Conservation (phyloP, 176 grass and related monocot species). For the Eragrostis curvula region DNA sequence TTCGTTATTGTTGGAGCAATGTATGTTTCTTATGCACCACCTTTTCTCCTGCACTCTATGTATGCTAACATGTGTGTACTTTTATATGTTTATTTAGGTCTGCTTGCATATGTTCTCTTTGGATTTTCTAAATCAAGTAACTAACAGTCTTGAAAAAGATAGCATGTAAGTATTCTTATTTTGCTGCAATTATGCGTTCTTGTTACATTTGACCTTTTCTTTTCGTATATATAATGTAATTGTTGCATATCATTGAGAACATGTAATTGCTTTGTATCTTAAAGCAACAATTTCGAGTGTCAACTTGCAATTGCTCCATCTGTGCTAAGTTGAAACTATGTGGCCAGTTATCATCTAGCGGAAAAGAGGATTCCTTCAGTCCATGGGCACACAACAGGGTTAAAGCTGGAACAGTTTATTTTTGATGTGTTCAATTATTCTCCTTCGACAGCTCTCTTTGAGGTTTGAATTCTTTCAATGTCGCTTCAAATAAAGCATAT, state of each 20-base stretch:
- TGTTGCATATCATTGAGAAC: not conserved
- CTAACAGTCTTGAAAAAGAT: constrained; percentile 87
- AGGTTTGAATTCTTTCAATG: constrained; percentile 49
- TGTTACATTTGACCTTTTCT: constrained; percentile 25
- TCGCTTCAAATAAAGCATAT: constrained; percentile 24
- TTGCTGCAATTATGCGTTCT: constrained; percentile 22
- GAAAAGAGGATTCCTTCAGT: constrained; percentile 92
- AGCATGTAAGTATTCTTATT: constrained; percentile 69
- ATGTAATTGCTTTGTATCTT: constrained; percentile 15
- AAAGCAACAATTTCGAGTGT: constrained; percentile 15
- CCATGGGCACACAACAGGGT: constrained; percentile 70
- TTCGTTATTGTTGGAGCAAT: constrained; percentile 90
- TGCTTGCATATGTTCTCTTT: constrained; percentile 94
- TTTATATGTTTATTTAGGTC: constrained; percentile 54
- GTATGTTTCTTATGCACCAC: constrained; percentile 42
- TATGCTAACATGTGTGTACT: not conserved
- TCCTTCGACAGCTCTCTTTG: constrained; percentile 82
- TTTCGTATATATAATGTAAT: constrained; percentile 13
- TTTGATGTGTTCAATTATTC: constrained; percentile 89
- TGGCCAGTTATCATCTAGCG: constrained; percentile 79
- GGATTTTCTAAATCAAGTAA: constrained; percentile 94
- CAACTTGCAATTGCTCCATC: constrained; percentile 16
- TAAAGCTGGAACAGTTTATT: constrained; percentile 96
- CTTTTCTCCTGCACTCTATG: not conserved
- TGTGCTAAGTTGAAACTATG: constrained; percentile 29